Evolutionary conservation across 441 rosid species (phyloP), one percentile per base, ranked within the genome.

Genomic region (Francoa sonchifolia): DNA sequence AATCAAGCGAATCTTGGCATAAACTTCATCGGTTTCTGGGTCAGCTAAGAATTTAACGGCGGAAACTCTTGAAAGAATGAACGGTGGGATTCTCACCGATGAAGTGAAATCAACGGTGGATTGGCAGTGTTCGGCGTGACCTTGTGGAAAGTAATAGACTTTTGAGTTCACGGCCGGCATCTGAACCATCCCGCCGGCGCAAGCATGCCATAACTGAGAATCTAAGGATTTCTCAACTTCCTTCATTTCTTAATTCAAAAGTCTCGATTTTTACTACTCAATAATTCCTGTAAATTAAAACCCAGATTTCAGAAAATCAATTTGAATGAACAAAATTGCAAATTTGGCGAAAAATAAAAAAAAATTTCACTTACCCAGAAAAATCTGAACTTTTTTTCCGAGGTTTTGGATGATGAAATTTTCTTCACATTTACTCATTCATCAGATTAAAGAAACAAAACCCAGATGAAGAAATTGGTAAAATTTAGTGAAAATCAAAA

Each of bases 131-230:
- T 90, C 99, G 5, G 88, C 79, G 44, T 90, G 99, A 5, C 99
- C 99, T 53, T 90, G 99, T 29, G 99, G 93, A 46, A 90, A 90
- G 42, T 90, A 90, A 50, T 67, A 69, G 29, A 86, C 93, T 51
- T 68, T 82, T 2, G 96, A 66, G 71, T 72, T 74, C 39, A 71
- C 47, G 15, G 77, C 61, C 4, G 99, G 99, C 70, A 86, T 80
- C 50, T 81, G 93, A 15, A 86, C 90, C 96, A 90, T 77, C 11
- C 93, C 71, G 46, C 99, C 99, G 19, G 96, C 95, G 59, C 99
- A 90, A 32, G 93, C 99, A 62, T 90, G 95, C 99, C 99, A 90
- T 26, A 90, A 59, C 38, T 82, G 93, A 39, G 99, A 75, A 78
- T 86, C 99, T 59, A 90, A 72, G 45, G 79, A 67, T 44, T 66